Evolutionary conservation across 306 rosid species (phyloP).

Genomic region (Prunus campanulata): DNA sequence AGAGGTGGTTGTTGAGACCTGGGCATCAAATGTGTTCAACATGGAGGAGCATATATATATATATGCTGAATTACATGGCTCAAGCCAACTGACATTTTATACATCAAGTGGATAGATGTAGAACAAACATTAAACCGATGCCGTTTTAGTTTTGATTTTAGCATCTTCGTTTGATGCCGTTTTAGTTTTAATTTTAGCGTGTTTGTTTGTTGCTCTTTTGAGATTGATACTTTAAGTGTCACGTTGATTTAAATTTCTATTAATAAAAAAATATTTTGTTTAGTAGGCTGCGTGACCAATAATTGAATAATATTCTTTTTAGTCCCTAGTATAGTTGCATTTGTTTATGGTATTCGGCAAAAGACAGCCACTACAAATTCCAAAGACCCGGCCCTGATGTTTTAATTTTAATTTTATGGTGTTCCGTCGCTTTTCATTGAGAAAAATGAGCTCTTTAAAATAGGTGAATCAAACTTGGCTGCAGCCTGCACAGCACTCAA

Average conservation of each 20-base stretch:
- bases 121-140: no score
- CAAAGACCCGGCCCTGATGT: neutral
- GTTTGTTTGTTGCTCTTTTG: no score
- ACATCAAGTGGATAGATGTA: no score
- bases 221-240: no score
- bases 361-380: neutral
- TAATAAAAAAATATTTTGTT: neutral
- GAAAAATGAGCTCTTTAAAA: neutral
- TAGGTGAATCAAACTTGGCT: neutral
- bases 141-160: no score
- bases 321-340: neutral
- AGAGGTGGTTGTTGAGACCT: neutral
- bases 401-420: neutral
- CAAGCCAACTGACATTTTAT: no score
- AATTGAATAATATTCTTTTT: neutral
- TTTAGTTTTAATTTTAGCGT: no score
- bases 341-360: neutral
- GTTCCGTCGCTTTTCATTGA: neutral
- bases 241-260: no score
- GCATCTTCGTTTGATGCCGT: no score
- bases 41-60: neutral
- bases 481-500: neutral
- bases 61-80: neutral
- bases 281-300: neutral
- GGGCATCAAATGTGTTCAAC: neutral